Evolutionary conservation across 768 basidiomycete genomes (phyloP), one percentile per base, ranked within the genome.

Genomic region (Mycena venus): DNA sequence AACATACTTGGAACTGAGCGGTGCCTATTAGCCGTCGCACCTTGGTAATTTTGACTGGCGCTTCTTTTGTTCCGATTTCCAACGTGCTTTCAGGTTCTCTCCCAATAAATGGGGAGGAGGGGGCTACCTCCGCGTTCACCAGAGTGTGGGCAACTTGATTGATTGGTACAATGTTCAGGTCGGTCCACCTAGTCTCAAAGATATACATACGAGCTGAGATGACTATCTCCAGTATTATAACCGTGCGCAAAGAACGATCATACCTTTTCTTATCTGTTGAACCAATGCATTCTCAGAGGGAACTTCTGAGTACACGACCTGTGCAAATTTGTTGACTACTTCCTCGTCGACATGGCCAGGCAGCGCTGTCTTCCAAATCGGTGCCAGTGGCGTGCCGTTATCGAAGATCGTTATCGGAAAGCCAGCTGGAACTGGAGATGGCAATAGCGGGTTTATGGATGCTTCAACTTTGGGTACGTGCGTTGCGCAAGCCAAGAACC

Each of bases 101-200:
- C 85, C 86, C 9, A 81, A 72, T 38, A 79, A 69, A 62, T 89
- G 83, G 82, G 82, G 82, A 23, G 86, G 85, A 21, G 91, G 91
- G 25, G 92, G 87, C 8, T 93, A 93, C 77, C 83, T 90, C 25
- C 85, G 83, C 56, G 88, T 94, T 25, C 85, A 93, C 79, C 61
- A 84, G 59, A 75, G 81, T 6, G 90, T 91, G 6, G 92, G 92
- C 2, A 83, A 79, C 73, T 79, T 88, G 40, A 94, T 94, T 75
- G 92, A 94, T 79, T 94, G 91, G 89, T 92, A 89, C 79, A 89
- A 90, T 70, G 75, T 88, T 59, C 86, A 91, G 83, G 89, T 90
- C 73, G 81, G 70, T 53, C 82, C 29, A 10, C 27, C 29, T 27
- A 7, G 10, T 23, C 44, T 9, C 25, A 51, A 64, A 32, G 42